Evolutionary conservation across 139 green algal genomes (phyloP).

Genomic region (Haematococcus lacustris): DNA sequence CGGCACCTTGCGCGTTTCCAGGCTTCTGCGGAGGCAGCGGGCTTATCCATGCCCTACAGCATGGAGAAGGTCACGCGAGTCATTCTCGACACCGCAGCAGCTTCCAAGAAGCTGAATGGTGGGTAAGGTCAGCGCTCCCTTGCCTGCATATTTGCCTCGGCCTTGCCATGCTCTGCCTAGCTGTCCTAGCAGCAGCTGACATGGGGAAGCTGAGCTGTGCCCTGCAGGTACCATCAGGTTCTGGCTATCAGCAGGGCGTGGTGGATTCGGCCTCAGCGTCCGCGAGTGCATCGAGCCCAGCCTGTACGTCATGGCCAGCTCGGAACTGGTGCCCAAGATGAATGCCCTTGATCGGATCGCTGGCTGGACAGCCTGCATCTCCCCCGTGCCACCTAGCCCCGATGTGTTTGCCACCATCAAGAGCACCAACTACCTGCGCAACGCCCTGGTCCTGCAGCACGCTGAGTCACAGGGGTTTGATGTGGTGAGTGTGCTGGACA

Average conservation of each 20-base stretch:
- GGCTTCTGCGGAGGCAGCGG: conserved; percentile 34
- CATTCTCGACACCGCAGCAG: conserved; percentile 74
- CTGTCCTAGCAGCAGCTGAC: background rate
- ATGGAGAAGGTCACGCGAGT: conserved; percentile 44
- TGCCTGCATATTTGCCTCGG: background rate
- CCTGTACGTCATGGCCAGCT: background rate
- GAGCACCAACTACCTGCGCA: conserved; percentile 59
- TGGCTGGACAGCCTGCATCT: conserved; percentile 55
- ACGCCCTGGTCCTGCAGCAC: conserved; percentile 44
- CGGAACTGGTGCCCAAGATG: too few species aligned
- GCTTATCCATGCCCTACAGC: conserved; percentile 37
- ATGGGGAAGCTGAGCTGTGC: background rate
- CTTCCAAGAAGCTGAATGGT: conserved; percentile 58
- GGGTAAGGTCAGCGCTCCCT: conserved; percentile 5
- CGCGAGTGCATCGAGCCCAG: background rate
- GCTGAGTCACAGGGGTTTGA: conserved; percentile 45
- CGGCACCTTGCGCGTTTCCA: conserved; percentile 57
- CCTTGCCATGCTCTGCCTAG: conserved; percentile 1
- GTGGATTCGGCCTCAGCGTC: background rate
- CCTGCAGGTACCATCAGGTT: background rate
- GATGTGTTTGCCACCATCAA: conserved; percentile 48
- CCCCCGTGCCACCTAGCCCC: conserved; percentile 36
- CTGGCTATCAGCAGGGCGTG: background rate
- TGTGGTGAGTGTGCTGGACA: conserved; percentile 33
- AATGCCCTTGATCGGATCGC: too few species aligned